Evolutionary conservation across 2,329 filamentous ascomycete genomes (phyloP).

Genomic region (Polytolypa hystricis): DNA sequence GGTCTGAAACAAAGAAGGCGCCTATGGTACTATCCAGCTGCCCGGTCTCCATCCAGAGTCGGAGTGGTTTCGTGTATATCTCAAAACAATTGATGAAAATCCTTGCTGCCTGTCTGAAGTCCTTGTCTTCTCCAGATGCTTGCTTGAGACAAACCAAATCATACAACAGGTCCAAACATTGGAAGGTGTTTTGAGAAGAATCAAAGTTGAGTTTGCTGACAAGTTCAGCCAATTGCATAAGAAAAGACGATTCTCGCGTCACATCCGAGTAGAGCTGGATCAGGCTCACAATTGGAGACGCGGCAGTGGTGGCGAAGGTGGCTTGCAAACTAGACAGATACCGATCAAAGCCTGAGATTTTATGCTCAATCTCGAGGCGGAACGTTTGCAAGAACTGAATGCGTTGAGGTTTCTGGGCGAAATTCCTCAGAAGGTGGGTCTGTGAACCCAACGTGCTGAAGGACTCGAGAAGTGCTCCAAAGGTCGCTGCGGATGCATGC

Average conservation of each 20-base stretch:
- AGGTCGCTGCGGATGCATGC: constrained; percentile 23
- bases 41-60: constrained; percentile 75
- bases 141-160: constrained; percentile 59
- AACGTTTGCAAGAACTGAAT: constrained; percentile 60
- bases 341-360: constrained; percentile 48
- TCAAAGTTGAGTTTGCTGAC: constrained; percentile 45
- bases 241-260: constrained; percentile 40
- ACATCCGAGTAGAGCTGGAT: constrained; percentile 51
- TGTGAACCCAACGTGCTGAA: constrained; percentile 40
- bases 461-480: constrained; percentile 26
- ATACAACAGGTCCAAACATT: constrained; percentile 69
- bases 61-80: constrained; percentile 69
- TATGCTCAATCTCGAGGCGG: constrained; percentile 49
- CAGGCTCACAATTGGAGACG: constrained; percentile 54
- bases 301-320: constrained; percentile 44
- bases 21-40: constrained; percentile 54
- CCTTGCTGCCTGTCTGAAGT: constrained; percentile 53
- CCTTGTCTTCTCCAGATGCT: constrained; percentile 50
- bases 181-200: constrained; percentile 45
- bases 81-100: constrained; percentile 74
- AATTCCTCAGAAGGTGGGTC: constrained; percentile 39
- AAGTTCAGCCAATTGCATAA: constrained; percentile 51
- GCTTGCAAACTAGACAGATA: constrained; percentile 50
- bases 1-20: constrained; percentile 63
- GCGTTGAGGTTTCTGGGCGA: constrained; percentile 35